Conservation (phyloP, 768 basidiomycete genomes). For the Suillus variegatus region DNA sequence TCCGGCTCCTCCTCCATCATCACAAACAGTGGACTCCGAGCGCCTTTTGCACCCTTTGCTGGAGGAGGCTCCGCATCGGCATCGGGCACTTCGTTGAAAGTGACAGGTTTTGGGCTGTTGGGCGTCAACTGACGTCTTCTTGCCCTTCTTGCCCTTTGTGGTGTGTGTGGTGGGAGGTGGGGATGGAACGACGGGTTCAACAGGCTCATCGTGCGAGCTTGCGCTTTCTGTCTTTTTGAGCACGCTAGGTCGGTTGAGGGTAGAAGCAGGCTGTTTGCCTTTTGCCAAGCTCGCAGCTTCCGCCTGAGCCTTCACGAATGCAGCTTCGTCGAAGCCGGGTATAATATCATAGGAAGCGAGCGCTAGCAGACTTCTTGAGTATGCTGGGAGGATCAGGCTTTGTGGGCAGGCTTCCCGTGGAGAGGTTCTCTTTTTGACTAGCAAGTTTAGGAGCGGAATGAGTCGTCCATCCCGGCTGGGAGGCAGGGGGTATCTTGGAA, state of each 20-base stretch:
- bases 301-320: neutral
- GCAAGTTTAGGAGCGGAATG: constrained; percentile 15
- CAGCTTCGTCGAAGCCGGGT: constrained; percentile 24
- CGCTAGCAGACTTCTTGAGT: constrained; percentile 25
- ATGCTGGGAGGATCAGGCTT: constrained; percentile 24
- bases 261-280: neutral
- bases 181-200: neutral
- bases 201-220: constrained; percentile 6
- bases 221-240: constrained; percentile 7
- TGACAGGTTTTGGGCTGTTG: constrained; percentile 19
- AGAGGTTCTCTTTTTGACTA: constrained; percentile 32
- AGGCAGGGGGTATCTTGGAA: constrained; percentile 14
- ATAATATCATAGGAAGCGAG: constrained; percentile 30
- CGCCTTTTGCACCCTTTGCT: constrained; percentile 21
- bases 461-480: constrained; percentile 12
- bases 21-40: constrained; percentile 18
- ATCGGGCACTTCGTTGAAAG: constrained; percentile 19
- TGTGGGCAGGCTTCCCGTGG: constrained; percentile 11
- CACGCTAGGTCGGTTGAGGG: neutral
- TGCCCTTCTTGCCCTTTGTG: constrained; percentile 28
- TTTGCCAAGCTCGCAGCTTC: neutral
- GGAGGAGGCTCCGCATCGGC: constrained; percentile 26
- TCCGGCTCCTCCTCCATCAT: constrained; percentile 28
- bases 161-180: neutral
- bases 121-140: constrained; percentile 18